Conservation (phyloP, 306 rosid species). For the Senna tora region DNA sequence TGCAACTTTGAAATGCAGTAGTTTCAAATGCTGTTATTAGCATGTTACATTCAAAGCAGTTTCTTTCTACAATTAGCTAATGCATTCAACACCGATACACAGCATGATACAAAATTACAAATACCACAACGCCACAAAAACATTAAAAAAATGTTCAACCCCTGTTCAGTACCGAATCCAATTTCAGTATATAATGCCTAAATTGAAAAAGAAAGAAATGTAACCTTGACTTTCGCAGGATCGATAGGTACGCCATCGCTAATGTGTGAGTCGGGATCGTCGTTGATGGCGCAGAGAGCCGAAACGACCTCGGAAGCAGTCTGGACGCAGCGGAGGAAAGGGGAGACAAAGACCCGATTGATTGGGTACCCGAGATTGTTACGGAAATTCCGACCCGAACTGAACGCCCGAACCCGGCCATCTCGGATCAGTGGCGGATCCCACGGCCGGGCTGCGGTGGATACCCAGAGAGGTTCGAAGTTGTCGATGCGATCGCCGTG, state of each 20-base stretch:
- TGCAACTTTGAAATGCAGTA: background rate
- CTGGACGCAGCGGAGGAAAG: slow-evolving; percentile 87
- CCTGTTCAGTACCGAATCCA: too few species aligned
- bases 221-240: slow-evolving; percentile 68
- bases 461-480: slow-evolving; percentile 61
- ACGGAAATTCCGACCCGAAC: slow-evolving; percentile 62
- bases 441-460: slow-evolving; percentile 66
- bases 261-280: slow-evolving; percentile 29
- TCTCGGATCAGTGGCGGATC: slow-evolving; percentile 68
- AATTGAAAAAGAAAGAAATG: background rate
- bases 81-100: background rate
- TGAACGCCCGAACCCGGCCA: slow-evolving; percentile 68
- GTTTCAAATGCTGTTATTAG: too few species aligned
- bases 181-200: too few species aligned
- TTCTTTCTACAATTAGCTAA: too few species aligned
- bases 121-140: background rate
- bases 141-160: background rate
- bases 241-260: slow-evolving; percentile 49
- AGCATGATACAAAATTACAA: background rate
- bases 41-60: background rate
- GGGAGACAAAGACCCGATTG: slow-evolving; percentile 81
- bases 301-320: slow-evolving; percentile 70
- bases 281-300: slow-evolving; percentile 55
- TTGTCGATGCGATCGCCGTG: slow-evolving; percentile 94
- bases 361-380: slow-evolving; percentile 50